Base-by-base conservation (phyloP, 2,329 filamentous ascomycete genomes). In the Aspergillus aculeatinus region DNA sequence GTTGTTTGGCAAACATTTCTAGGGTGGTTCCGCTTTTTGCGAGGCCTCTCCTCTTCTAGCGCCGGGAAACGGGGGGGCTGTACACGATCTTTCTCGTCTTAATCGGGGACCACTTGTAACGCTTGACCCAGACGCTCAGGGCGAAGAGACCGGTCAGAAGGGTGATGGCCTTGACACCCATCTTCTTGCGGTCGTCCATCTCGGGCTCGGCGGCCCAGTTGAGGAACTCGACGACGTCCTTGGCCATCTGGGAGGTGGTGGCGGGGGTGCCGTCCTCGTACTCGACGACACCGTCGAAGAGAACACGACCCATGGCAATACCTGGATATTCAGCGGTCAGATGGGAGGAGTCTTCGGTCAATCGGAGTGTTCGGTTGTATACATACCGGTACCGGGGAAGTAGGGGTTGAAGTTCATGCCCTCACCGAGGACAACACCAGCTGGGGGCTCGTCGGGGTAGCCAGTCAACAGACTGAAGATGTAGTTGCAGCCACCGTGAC, bases 331-430 rank as follows among this genome's bases (percentile, higher is more conserved):
- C 27, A 35, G 5, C 35, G 12, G 29, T 42, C 12, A 52, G 49
- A 57, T 48, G 23, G 3, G 7, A n/a, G 9, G 33, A 21, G 9
- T 16, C 14, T 19, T 44, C 16, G 39, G 5, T 6, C 12, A 7
- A 7, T 42, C 33, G 12, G 33, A 35, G 5, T 39, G 11, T 23
- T 5, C 11, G 53, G 11, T 23, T 25, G 16, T 48, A 52, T 5
- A 67, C 74, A 55, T 76, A 82, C 94, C 94, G 70, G 95, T 98
- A 76, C 95, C 95, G 60, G 95, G 95, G 89, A 99, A 99, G 86
- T 97, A 99, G 63, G 95, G 95, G 87, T 99, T 99, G 88, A 99
- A 99, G 88, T 98, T 97, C 81, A 99, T 88, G 74, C 95, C 95
- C 63, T 88, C 87, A 71, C 88, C 89, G 62, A 99, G 89, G 71